Conservation (phyloP, 345 rosid genomes). For the Microcos paniculata region DNA sequence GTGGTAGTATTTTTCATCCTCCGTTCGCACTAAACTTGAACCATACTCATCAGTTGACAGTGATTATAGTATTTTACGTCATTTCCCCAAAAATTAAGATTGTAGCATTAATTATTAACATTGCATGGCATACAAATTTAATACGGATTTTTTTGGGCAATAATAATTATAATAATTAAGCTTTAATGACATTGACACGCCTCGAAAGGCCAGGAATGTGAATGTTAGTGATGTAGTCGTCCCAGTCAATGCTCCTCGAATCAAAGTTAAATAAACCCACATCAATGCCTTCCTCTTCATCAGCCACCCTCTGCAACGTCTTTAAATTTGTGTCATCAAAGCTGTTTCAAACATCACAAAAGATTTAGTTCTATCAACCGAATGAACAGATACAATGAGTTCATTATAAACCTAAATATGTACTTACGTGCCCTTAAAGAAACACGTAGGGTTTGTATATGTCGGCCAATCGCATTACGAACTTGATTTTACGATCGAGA, state of each 20-base stretch:
- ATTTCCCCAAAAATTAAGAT: too few relatives aligned
- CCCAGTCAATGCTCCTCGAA: conserved; percentile 63
- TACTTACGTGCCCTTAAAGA: conserved; percentile 10
- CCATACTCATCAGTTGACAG: too few relatives aligned
- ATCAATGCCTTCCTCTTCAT: conserved; percentile 31
- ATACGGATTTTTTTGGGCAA: too few relatives aligned
- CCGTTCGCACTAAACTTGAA: too few relatives aligned
- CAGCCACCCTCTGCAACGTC: conserved; percentile 36
- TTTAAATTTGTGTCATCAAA: conserved; percentile 66
- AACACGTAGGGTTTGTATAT: neutral
- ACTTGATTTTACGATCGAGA: neutral
- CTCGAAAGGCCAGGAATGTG: conserved; percentile 71
- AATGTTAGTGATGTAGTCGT: conserved; percentile 45
- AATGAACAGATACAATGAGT: neutral
- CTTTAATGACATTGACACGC: conserved; percentile 30
- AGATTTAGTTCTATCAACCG: neutral
- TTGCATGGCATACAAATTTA: too few relatives aligned
- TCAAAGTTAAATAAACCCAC: conserved; percentile 46
- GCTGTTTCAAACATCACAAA: conserved; percentile 27
- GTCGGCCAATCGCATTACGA: neutral
- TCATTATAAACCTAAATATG: too few relatives aligned
- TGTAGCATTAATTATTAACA: too few relatives aligned
- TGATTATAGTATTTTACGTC: too few relatives aligned
- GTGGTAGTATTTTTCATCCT: too few relatives aligned
- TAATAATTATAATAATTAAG: too few relatives aligned